phyloP scores from a whole-genome alignment of 2,329 filamentous ascomycete species.

The Malbranchea cinnamomea region DNA sequence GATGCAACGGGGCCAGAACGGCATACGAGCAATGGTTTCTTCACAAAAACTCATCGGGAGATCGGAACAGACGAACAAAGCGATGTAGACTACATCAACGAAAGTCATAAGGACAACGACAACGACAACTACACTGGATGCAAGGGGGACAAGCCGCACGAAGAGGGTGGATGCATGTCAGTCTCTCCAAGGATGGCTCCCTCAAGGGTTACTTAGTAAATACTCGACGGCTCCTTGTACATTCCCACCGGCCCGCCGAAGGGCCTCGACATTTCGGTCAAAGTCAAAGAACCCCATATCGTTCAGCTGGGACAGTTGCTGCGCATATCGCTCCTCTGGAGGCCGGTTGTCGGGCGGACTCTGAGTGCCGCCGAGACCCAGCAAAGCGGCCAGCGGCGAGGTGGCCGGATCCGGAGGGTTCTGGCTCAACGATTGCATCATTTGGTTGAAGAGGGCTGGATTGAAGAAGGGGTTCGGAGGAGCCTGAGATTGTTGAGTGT shows the following conservation, averaged over 20 bases:
- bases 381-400: constrained; percentile 33
- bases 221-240: constrained; percentile 59
- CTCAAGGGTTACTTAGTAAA: constrained; percentile 20
- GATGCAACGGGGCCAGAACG: too few species aligned
- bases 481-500: constrained; percentile 12
- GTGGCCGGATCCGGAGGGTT: constrained; percentile 19
- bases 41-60: too few species aligned
- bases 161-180: not conserved
- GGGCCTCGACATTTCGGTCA: constrained; percentile 75
- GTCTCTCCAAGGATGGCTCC: not conserved
- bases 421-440: constrained; percentile 35
- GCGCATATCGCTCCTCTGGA: constrained; percentile 83
- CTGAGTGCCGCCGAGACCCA: constrained; percentile 35
- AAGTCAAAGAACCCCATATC: constrained; percentile 99
- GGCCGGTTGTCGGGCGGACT: constrained; percentile 64
- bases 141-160: not conserved
- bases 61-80: too few species aligned
- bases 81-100: too few species aligned
- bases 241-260: constrained; percentile 78
- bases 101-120: too few species aligned
- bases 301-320: constrained; percentile 82
- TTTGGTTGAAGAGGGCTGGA: constrained; percentile 41
- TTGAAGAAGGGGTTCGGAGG: constrained; percentile 31
- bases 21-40: too few species aligned
- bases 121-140: not conserved